A percentile compares a stretch with the other conserved stretches of the same genome.
Conservation (phyloP, 2,329 filamentous ascomycete species). For the Trichocomaceae sp. region DNA sequence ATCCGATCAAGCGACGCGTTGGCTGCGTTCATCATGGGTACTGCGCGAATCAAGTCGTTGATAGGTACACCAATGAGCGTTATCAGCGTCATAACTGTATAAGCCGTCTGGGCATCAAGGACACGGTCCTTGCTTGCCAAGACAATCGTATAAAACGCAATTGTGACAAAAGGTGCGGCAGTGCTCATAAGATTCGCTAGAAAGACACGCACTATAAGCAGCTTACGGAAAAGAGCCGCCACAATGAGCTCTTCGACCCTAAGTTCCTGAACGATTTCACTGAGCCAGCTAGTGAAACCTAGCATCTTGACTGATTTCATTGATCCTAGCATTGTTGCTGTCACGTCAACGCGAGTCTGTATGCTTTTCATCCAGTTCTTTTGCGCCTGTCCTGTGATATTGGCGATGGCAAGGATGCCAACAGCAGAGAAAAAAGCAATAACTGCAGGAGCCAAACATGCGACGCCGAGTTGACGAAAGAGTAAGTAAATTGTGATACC, state of each 20-base stretch:
- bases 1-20: constrained; percentile 39
- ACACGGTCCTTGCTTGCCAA: constrained; percentile 13
- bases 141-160: constrained; percentile 18
- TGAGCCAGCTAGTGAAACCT: constrained; percentile 39
- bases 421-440: constrained; percentile 22
- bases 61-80: constrained; percentile 20
- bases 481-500: constrained; percentile 41
- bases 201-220: constrained; percentile 35
- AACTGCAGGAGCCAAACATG: constrained; percentile 38
- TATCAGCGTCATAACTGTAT: constrained; percentile 24
- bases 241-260: constrained; percentile 37
- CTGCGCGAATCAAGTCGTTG: constrained; percentile 18
- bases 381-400: constrained; percentile 8
- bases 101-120: constrained; percentile 22
- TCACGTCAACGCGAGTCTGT: constrained; percentile 20
- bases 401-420: constrained; percentile 7
- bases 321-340: constrained; percentile 42
- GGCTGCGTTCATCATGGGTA: constrained; percentile 32
- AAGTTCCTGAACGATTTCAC: constrained; percentile 33
- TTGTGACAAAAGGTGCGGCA: constrained; percentile 30
- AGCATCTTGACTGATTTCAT: constrained; percentile 51
- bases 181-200: constrained; percentile 25
- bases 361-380: constrained; percentile 12
- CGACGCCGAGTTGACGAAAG: constrained; percentile 36
- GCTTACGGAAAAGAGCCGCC: constrained; percentile 35